Percentiles rank a stretch among this genome's conserved stretches.
Evolutionary conservation across 2,329 filamentous ascomycete species (phyloP).

Genomic region (Aspergillus sp.): DNA sequence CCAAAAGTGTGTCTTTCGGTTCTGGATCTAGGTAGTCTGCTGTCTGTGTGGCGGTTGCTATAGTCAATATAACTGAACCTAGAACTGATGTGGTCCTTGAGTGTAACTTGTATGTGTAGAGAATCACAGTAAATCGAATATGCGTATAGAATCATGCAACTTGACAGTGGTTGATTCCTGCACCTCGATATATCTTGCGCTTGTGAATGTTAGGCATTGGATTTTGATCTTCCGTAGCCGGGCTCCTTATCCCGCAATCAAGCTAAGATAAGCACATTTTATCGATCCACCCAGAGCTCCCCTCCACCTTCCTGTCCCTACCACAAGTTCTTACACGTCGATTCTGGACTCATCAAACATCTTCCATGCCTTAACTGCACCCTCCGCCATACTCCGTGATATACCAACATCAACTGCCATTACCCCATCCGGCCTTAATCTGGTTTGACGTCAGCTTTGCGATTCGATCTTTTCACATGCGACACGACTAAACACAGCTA

Average conservation of each 20-base stretch:
- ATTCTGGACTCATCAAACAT: neutral
- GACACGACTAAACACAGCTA: neutral
- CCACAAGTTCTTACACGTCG: neutral
- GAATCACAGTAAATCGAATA: neutral
- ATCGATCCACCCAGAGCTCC: neutral
- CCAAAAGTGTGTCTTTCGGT: conserved; percentile 34
- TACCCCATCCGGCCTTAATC: neutral
- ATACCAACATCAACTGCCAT: neutral
- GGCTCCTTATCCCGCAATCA: neutral
- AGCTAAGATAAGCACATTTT: conserved; percentile 3
- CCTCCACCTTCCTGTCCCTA: neutral
- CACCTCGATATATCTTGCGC: neutral
- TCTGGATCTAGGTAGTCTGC: conserved; percentile 29
- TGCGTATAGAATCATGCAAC: too few relatives aligned
- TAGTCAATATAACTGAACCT: conserved; percentile 23
- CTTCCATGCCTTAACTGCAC: too few relatives aligned
- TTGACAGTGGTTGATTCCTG: too few relatives aligned
- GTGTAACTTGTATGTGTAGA: neutral
- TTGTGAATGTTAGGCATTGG: neutral
- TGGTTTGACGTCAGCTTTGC: conserved; percentile 8
- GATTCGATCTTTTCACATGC: neutral
- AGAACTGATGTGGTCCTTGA: conserved; percentile 14
- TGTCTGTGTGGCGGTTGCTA: conserved; percentile 26
- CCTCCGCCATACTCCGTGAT: neutral
- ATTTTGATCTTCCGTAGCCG: neutral